These are phyloP conservation scores for Cryphonectria carpinicola DNA, from an alignment of 2,329 filamentous ascomycete genomes.

Conservation along the genomic window DNA sequence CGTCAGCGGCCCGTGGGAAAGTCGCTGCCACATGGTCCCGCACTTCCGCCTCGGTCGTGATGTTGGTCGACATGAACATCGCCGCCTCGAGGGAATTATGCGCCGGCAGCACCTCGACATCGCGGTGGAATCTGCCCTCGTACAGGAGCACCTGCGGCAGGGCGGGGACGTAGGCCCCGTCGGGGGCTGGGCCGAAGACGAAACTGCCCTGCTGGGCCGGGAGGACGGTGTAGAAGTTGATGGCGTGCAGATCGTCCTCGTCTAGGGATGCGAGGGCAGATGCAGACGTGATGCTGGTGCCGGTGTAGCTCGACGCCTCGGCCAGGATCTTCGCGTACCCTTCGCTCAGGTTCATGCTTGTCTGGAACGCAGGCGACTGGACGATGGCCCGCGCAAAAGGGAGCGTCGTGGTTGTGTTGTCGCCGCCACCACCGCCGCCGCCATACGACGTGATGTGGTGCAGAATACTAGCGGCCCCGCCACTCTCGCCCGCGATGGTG, in stretches of 20 bases:
- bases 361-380: constrained; percentile 42
- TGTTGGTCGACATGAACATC: constrained; percentile 46
- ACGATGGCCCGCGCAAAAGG: constrained; percentile 44
- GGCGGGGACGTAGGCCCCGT: constrained; percentile 37
- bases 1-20: constrained; percentile 30
- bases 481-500: constrained; percentile 49
- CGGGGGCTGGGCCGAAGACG: constrained; percentile 38
- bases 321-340: constrained; percentile 33
- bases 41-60: constrained; percentile 46
- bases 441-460: constrained; percentile 53
- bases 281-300: constrained; percentile 34
- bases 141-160: constrained; percentile 36
- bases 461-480: constrained; percentile 52
- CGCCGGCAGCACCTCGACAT: constrained; percentile 49
- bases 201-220: constrained; percentile 34
- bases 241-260: constrained; percentile 30
- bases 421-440: constrained; percentile 32
- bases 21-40: constrained; percentile 40
- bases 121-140: constrained; percentile 37
- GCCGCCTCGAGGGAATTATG: constrained; percentile 54
- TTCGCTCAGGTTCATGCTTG: constrained; percentile 40
- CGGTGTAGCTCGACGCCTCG: constrained; percentile 31
- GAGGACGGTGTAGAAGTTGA: constrained; percentile 35
- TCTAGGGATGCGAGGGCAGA: constrained; percentile 36
- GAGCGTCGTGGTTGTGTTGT: constrained; percentile 40